Conservation (phyloP, 1,284 basidiomycete genomes). For the Inonotus obliquus region DNA sequence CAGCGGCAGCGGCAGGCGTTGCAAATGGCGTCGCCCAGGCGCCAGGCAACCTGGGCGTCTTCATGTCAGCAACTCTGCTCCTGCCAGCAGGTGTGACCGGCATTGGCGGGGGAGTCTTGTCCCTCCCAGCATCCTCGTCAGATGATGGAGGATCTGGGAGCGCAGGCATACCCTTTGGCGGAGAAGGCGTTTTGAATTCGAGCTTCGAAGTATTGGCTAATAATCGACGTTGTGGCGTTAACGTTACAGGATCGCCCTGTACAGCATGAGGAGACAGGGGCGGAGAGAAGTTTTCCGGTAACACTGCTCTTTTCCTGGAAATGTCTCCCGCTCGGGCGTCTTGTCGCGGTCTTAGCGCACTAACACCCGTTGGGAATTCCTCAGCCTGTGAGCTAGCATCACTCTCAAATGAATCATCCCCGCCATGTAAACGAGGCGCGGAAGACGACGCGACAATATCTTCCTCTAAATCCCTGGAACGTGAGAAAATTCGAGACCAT, state of each 20-base stretch:
- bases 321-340: neutral
- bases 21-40: slow-evolving; percentile 51
- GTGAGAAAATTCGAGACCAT: neutral
- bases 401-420: slow-evolving; percentile 1
- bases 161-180: slow-evolving; percentile 43
- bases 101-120: slow-evolving; percentile 21
- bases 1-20: slow-evolving; percentile 19
- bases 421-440: slow-evolving; percentile 9
- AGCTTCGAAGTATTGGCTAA: slow-evolving; percentile 38
- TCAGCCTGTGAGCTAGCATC: neutral
- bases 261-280: slow-evolving; percentile 29
- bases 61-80: slow-evolving; percentile 35
- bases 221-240: slow-evolving; percentile 47
- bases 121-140: slow-evolving; percentile 32
- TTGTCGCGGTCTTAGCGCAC: neutral
- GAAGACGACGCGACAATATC: slow-evolving; percentile 17
- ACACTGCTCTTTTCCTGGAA: neutral
- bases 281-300: slow-evolving; percentile 23
- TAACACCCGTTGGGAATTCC: neutral
- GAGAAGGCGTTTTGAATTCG: slow-evolving; percentile 57
- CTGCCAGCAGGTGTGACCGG: slow-evolving; percentile 23
- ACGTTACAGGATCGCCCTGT: slow-evolving; percentile 21
- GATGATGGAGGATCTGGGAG: slow-evolving; percentile 54
- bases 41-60: slow-evolving; percentile 67
- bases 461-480: slow-evolving; percentile 7